Conservation (phyloP, 495 filamentous ascomycete genomes). For the Aspergillus egyptiacus region DNA sequence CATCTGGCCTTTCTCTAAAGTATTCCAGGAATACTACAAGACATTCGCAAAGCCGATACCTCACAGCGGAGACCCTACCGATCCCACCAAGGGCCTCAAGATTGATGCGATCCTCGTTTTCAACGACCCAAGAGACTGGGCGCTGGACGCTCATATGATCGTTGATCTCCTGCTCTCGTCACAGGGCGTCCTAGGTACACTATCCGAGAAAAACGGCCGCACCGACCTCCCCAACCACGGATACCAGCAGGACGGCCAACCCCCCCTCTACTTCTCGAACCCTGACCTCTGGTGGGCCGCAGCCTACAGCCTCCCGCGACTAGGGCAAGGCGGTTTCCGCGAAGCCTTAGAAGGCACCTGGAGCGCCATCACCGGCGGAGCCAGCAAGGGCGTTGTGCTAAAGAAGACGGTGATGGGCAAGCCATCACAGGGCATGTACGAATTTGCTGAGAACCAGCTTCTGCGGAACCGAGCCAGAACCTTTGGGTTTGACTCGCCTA, state of each 20-base stretch:
- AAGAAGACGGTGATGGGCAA: constrained; percentile 74
- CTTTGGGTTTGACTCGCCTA: constrained; percentile 29
- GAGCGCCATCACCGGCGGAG: constrained; percentile 61
- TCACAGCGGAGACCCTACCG: constrained; percentile 25
- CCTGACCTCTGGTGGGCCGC: constrained; percentile 87
- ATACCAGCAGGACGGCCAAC: constrained; percentile 73
- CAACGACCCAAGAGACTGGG: constrained; percentile 93
- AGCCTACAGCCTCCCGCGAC: constrained; percentile 72
- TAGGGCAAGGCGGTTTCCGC: constrained; percentile 91
- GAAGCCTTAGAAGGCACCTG: constrained; percentile 74
- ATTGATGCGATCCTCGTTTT: constrained; percentile 84
- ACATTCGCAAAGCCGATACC: constrained; percentile 56
- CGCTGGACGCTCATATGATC: constrained; percentile 75
- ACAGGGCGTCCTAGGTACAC: constrained; percentile 68
- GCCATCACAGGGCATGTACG: constrained; percentile 68
- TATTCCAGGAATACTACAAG: constrained; percentile 55
- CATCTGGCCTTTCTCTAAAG: constrained; percentile 74
- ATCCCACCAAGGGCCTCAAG: constrained; percentile 50
- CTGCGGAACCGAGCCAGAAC: constrained; percentile 50
- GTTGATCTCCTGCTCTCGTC: constrained; percentile 73
- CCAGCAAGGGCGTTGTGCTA: constrained; percentile 49
- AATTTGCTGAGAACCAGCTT: constrained; percentile 74
- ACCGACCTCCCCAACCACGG: constrained; percentile 58
- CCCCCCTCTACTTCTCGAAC: constrained; percentile 80
- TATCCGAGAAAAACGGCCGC: constrained; percentile 54